Evolutionary conservation across 257 asterid species (phyloP).

Genomic region (Ehretia macrophylla): DNA sequence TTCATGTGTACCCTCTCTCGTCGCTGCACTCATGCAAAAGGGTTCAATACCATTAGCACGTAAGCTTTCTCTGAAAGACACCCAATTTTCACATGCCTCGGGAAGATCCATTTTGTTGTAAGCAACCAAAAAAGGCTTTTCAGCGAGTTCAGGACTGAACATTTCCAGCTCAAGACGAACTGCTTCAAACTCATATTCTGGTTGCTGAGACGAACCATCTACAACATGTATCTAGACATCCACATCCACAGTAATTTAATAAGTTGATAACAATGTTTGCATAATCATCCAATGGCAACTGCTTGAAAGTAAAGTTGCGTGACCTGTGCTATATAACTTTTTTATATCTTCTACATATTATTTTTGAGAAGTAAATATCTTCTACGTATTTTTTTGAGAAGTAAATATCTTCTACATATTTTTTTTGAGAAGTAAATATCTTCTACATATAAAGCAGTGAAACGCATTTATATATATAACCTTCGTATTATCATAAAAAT

Average conservation of each 20-base stretch:
- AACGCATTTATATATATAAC: too few species aligned
- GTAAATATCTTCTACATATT: too few species aligned
- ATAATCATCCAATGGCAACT: neutral
- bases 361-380: too few species aligned
- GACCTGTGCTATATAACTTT: too few species aligned
- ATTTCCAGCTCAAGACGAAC: conserved; percentile 96
- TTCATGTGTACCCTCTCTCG: conserved; percentile 76
- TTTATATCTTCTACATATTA: too few species aligned
- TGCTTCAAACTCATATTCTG: conserved; percentile 92
- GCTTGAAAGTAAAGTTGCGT: too few species aligned
- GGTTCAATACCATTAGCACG: conserved; percentile 67
- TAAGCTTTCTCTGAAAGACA: conserved; percentile 52
- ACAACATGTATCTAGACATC: conserved; percentile 75
- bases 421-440: too few species aligned
- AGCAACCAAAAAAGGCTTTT: conserved; percentile 78
- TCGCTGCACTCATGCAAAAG: conserved; percentile 84
- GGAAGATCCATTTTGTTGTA: conserved; percentile 96
- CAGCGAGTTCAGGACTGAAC: conserved; percentile 88
- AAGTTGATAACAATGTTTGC: conserved; percentile 15
- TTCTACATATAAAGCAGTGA: too few species aligned
- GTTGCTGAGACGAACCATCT: conserved; percentile 91
- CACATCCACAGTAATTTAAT: conserved; percentile 18
- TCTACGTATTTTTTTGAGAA: too few species aligned
- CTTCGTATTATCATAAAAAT: too few species aligned
- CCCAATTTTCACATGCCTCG: conserved; percentile 79